Base-by-base conservation (phyloP, 176 grass and related monocot species). In the Bonia amplexicaulis region DNA sequence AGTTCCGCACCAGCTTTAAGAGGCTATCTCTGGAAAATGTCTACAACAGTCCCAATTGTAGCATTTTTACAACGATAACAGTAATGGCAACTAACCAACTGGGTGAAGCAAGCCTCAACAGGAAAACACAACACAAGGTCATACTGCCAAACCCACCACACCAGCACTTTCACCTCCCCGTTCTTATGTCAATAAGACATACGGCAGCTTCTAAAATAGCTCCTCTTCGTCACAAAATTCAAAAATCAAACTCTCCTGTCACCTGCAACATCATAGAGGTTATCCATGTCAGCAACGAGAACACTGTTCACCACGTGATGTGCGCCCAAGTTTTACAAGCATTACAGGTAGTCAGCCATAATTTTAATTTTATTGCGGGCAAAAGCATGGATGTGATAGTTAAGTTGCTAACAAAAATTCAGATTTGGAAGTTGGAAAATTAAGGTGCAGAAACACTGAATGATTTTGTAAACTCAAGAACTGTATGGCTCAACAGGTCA, bases 171-270 rank as follows among this genome's bases (percentile, higher is more conserved):
- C 84, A 90, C 68, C 77, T 86, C 66, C 73, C 79, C 67, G 27
- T 78, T 76, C 73, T 86, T 87, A 90, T 86, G 89, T 90, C 81
- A 79, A 79, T 78, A 82, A 72, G 69, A 76, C 57, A 82, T 74
- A 90, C 73, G 83, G 73, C 49, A 74, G 69, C 67, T 79, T 82
- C 84, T 90, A 90, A 87, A 83, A 87, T 79, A 79, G 79, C 85
- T 79, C 79, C 25, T 80, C 82, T 83, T 73, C 41, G 5, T 66
- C 29, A 12, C 31, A 79, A 90, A 89, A 85, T 60, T 94, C 61
- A 94, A 87, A 94, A 94, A 52, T 94, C 87, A 66, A 94, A 94
- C 81, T 91, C 92, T 5, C 92, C 92, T 5, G 76, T 85, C 1
- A 89, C 92, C 89, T 94, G 87, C 80, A 85, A 78, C 41, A 79